These are phyloP conservation scores for Wakefieldia striispora DNA, from an alignment of 768 basidiomycete genomes.

Conservation along the genomic window DNA sequence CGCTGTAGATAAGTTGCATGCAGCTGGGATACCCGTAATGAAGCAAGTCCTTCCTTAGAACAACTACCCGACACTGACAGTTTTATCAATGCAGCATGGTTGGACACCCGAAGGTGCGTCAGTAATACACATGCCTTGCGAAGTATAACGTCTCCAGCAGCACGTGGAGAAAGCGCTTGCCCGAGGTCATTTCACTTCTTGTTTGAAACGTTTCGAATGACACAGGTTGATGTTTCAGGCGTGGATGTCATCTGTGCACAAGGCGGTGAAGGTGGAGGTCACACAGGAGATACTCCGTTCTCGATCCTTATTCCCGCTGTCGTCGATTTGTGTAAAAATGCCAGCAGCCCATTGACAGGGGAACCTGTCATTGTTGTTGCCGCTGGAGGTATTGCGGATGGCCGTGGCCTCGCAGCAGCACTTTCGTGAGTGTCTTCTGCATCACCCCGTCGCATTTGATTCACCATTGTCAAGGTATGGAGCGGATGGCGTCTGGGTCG, in stretches of 20 bases:
- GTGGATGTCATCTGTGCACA: conserved; percentile 90
- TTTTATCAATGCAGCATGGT: conserved; percentile 54
- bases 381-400: conserved; percentile 83
- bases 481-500: conserved; percentile 85
- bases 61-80: background rate
- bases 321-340: conserved; percentile 71
- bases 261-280: conserved; percentile 86
- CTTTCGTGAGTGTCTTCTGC: conserved; percentile 47
- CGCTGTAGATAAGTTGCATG: conserved; percentile 78
- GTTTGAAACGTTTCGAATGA: background rate
- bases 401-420: conserved; percentile 74
- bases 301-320: conserved; percentile 80
- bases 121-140: background rate
- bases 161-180: conserved; percentile 75
- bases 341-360: conserved; percentile 75
- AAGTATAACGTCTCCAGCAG: conserved; percentile 31
- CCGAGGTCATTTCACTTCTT: conserved; percentile 43
- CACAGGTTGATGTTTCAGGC: conserved; percentile 36
- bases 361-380: conserved; percentile 76
- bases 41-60: conserved; percentile 50
- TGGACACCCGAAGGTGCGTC: conserved; percentile 74
- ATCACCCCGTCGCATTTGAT: background rate
- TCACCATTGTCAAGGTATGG: conserved; percentile 54
- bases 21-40: conserved; percentile 78
- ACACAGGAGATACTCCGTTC: conserved; percentile 81